A percentile compares a stretch with the other conserved stretches of the same genome.
Evolutionary conservation across 2,329 filamentous ascomycete genomes (phyloP).

Genomic region (Dactylella cylindrospora): DNA sequence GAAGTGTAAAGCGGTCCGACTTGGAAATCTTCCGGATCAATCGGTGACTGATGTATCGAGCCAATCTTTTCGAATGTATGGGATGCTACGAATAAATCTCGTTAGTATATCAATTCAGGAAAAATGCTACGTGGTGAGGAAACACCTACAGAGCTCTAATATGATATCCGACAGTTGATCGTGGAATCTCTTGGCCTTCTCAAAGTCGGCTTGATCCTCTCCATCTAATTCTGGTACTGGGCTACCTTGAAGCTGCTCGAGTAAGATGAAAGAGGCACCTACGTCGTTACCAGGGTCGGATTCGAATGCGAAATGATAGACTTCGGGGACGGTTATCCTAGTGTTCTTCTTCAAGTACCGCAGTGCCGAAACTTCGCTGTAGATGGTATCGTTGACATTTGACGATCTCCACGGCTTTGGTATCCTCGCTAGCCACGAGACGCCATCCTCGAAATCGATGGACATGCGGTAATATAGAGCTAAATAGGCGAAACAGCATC

Average conservation of each 20-base stretch:
- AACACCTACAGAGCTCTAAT: slow-evolving; percentile 36
- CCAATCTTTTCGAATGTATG: slow-evolving; percentile 36
- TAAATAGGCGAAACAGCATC: neutral
- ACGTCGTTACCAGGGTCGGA: slow-evolving; percentile 22
- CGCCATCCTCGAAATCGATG: slow-evolving; percentile 37
- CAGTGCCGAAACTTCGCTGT: slow-evolving; percentile 30
- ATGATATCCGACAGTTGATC: slow-evolving; percentile 38
- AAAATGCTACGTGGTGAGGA: no score
- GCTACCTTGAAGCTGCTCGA: slow-evolving; percentile 25
- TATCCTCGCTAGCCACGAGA: slow-evolving; percentile 32
- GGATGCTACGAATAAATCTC: neutral
- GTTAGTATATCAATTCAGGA: neutral
- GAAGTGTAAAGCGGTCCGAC: slow-evolving; percentile 35
- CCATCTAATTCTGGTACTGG: slow-evolving; percentile 33
- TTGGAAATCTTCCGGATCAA: slow-evolving; percentile 20
- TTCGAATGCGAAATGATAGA: slow-evolving; percentile 33
- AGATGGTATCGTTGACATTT: slow-evolving; percentile 31
- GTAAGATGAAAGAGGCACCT: slow-evolving; percentile 30
- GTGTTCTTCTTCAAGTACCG: slow-evolving; percentile 37
- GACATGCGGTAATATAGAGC: slow-evolving; percentile 33
- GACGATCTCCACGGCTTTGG: slow-evolving; percentile 42
- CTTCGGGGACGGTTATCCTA: slow-evolving; percentile 30
- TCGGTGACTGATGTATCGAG: slow-evolving; percentile 27
- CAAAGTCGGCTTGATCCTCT: slow-evolving; percentile 20
- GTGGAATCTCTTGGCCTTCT: slow-evolving; percentile 33